Base-by-base conservation (phyloP, 345 rosid species). In the Capsella bursapastoris region DNA sequence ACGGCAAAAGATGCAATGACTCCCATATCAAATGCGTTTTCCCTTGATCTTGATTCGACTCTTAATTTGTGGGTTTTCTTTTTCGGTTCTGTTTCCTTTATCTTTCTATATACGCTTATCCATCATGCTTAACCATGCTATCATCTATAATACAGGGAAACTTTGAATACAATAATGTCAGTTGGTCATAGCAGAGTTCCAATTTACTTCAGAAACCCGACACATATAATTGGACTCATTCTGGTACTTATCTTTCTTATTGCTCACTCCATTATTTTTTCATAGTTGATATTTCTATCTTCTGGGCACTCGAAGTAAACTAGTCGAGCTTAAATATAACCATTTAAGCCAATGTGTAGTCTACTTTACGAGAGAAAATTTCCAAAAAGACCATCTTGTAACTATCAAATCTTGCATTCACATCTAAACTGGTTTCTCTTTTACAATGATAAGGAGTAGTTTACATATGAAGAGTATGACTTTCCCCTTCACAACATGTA, bases 171-270 rank as follows among this genome's bases (percentile, higher is more conserved):
- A 31, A 87, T 94, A 71, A 94, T 94, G 95, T 81, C 93, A 43
- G 84, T 73, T 87, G 98, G 98, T 50, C 98, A 91, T 76, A 94
- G 98, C 82, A 82, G 98, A 83, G 95, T 94, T 82, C 98, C 98
- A 31, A 90, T 94, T 68, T 91, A 88, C 80, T 73, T 70, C 48
- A 87, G 84, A 63, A 82, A 81, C n/a, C 91, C 91, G 0, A 78
- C 74, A 52, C 89, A 94, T 80, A 91, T 94, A 55, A 87, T 91
- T 73, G 98, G 98, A 53, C 91, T 94, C 63, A 78, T 94, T 78
- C 85, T 94, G 91, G 98, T 94, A 88, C 47, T 28, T 37, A 61
- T 71, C 53, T 70, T 57, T 82, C 59, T 14, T 43, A 74, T 49
- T 0, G 2, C 12, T n/a, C 4, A 0, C 55, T 64, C 27, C n/a